Evolutionary conservation across 139 green algal species (phyloP).

Genomic region (Auxenochlorella pyrenoidosa): DNA sequence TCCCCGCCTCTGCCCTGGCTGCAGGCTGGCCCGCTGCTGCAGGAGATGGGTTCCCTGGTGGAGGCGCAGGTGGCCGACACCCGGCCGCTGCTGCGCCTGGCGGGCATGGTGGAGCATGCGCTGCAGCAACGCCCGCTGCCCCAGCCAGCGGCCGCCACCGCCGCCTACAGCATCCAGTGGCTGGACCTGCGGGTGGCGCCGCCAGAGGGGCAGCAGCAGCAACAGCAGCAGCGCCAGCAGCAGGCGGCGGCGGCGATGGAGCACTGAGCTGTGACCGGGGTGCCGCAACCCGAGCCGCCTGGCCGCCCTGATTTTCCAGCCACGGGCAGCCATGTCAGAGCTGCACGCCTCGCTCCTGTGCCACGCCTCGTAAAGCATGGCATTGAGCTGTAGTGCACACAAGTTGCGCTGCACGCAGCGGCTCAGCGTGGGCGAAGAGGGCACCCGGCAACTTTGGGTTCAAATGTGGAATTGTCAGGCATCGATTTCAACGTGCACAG

Average conservation of each 20-base stretch:
- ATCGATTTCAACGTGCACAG: too few relatives aligned
- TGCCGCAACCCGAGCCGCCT: too few relatives aligned
- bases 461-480: too few relatives aligned
- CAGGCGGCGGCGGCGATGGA: not conserved
- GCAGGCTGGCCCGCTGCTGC: slow-evolving; percentile 5
- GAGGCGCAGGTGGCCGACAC: not conserved
- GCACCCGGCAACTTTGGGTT: too few relatives aligned
- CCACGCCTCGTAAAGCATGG: not conserved
- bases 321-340: too few relatives aligned
- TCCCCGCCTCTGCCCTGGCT: not conserved
- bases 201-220: not conserved
- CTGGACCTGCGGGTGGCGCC: slow-evolving; percentile 32
- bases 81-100: slow-evolving; percentile 7
- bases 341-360: not conserved
- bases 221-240: not conserved
- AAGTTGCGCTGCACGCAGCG: too few relatives aligned
- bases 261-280: not conserved
- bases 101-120: slow-evolving; percentile 34
- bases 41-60: not conserved
- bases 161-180: slow-evolving; percentile 37
- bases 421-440: too few relatives aligned
- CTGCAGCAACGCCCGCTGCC: slow-evolving; percentile 14
- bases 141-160: not conserved
- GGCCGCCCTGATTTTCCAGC: too few relatives aligned
- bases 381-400: too few relatives aligned